Evolutionary conservation across 208 protist genomes (phyloP).

Genomic region (Trypanosoma lewisi): DNA sequence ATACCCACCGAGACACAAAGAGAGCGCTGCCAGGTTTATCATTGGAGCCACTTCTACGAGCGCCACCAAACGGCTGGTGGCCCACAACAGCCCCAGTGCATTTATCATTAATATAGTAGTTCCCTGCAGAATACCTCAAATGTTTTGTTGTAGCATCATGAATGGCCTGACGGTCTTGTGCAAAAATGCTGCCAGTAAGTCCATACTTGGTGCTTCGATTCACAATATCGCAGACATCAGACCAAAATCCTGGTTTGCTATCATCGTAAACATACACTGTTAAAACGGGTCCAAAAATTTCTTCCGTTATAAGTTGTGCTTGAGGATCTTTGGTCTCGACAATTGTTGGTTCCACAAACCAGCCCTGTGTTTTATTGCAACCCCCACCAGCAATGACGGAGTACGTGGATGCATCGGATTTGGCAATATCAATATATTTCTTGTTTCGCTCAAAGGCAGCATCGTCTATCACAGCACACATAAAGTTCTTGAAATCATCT

Average conservation of each 20-base stretch:
- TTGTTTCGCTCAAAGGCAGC: conserved; percentile 92
- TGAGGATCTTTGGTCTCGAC: conserved; percentile 91
- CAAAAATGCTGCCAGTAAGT: conserved; percentile 94
- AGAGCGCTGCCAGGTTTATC: conserved; percentile 94
- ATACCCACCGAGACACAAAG: conserved; percentile 92
- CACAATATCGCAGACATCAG: conserved; percentile 79
- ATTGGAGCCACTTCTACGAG: conserved; percentile 93
- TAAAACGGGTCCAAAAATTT: conserved; percentile 98
- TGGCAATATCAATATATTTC: conserved; percentile 94
- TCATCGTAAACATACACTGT: conserved; percentile 96
- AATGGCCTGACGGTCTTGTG: conserved; percentile 77
- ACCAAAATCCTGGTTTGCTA: conserved; percentile 79
- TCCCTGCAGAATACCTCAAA: conserved; percentile 90
- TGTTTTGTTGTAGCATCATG: conserved; percentile 44
- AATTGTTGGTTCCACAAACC: conserved; percentile 96
- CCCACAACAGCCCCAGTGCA: conserved; percentile 97
- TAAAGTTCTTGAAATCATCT: conserved; percentile 91
- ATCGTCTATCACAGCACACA: conserved; percentile 96
- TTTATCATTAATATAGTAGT: conserved; percentile 99
- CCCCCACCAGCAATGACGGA: conserved; percentile 73
- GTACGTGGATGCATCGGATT: conserved; percentile 61
- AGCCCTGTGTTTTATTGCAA: conserved; percentile 79
- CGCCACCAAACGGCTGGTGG: conserved; percentile 97
- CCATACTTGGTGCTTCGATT: conserved; percentile 91
- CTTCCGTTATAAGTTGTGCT: conserved; percentile 89